Conservation (phyloP, 768 basidiomycete genomes). For the Tylopilus balloui region DNA sequence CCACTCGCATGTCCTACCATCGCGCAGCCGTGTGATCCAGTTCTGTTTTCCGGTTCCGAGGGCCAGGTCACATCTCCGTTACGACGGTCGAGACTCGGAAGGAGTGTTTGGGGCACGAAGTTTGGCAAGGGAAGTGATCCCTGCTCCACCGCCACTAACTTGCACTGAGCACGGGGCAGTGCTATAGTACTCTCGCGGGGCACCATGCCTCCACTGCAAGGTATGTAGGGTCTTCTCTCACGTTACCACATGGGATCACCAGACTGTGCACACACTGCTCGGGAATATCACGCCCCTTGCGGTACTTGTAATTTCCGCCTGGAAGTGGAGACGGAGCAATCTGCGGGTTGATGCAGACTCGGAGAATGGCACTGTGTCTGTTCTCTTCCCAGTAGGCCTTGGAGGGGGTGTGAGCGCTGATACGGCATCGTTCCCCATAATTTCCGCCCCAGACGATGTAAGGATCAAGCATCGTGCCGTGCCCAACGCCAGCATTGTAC, state of each 20-base stretch:
- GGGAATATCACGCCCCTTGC: constrained; percentile 12
- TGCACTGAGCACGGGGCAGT: constrained; percentile 8
- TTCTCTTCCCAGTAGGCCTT: constrained; percentile 6
- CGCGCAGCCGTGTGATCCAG: constrained; percentile 3
- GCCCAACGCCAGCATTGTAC: background rate
- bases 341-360: constrained; percentile 3
- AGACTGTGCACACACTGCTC: constrained; percentile 1
- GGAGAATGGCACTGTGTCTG: constrained; percentile 2
- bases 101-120: constrained; percentile 7
- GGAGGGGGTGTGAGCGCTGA: background rate
- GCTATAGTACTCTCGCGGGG: constrained; percentile 2
- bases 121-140: constrained; percentile 1
- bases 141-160: constrained; percentile 2
- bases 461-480: background rate
- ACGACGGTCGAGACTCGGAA: constrained; percentile 5
- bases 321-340: constrained; percentile 1
- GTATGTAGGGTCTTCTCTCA: constrained; percentile 8
- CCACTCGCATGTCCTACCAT: no score
- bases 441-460: constrained; percentile 5
- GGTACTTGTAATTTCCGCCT: constrained; percentile 23
- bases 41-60: constrained; percentile 23
- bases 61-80: constrained; percentile 12
- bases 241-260: constrained; percentile 3
- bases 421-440: background rate
- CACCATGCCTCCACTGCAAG: constrained; percentile 22